phyloP scores from a whole-genome alignment of 495 filamentous ascomycete genomes.

The Schizothecium vesticola region DNA sequence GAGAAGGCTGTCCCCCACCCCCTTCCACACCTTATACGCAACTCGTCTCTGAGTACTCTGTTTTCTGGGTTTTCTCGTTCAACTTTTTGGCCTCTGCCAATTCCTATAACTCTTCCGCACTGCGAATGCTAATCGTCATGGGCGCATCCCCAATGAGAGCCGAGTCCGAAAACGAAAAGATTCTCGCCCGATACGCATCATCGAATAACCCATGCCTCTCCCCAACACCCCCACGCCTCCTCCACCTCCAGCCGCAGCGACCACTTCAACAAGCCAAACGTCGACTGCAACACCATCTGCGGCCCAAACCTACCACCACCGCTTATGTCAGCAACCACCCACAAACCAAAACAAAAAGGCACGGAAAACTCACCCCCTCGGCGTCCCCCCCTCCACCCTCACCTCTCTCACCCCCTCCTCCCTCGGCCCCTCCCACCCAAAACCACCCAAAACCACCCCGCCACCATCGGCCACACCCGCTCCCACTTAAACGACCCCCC shows the following conservation, averaged over 20 bases:
- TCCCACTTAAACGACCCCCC: conserved; percentile 39
- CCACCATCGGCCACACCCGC: conserved; percentile 42
- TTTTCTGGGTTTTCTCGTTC: conserved; percentile 10
- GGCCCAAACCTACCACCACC: conserved; percentile 30
- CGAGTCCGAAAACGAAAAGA: conserved; percentile 20
- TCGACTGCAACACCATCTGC: conserved; percentile 27
- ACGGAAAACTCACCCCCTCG: conserved; percentile 22
- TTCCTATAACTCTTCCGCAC: conserved; percentile 11
- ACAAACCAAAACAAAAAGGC: neutral
- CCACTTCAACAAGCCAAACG: conserved; percentile 42
- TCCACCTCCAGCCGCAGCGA: conserved; percentile 40
- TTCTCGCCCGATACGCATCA: conserved; percentile 14
- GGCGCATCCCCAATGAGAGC: conserved; percentile 18
- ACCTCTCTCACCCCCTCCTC: conserved; percentile 28
- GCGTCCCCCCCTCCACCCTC: conserved; percentile 22
- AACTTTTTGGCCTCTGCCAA: conserved; percentile 25
- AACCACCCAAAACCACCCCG: conserved; percentile 41
- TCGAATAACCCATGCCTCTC: conserved; percentile 12
- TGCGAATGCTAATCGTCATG: conserved; percentile 19
- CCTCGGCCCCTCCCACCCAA: conserved; percentile 24
- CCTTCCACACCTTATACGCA: conserved; percentile 14
- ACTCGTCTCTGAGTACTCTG: conserved; percentile 14
- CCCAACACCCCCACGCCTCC: conserved; percentile 37
- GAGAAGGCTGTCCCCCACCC: conserved; percentile 2
- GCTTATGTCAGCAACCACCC: neutral